Evolutionary conservation across 2,329 filamentous ascomycete genomes (phyloP).

Genomic region (Trichoderma asperellum): DNA sequence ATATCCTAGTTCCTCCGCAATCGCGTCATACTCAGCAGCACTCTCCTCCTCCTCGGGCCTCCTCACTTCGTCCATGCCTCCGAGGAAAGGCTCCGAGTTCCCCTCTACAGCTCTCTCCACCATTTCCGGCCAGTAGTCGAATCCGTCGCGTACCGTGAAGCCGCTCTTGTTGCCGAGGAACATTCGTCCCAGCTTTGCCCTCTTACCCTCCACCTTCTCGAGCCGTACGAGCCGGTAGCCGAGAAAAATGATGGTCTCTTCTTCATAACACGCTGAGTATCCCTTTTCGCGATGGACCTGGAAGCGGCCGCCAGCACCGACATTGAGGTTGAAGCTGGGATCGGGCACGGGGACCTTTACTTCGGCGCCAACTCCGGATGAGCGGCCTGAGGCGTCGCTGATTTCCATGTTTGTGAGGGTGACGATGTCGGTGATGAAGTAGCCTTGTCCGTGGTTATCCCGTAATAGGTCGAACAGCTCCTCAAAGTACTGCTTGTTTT

Average conservation of each 20-base stretch:
- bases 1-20: constrained; percentile 29
- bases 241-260: constrained; percentile 39
- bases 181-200: constrained; percentile 38
- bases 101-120: constrained; percentile 36
- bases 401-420: constrained; percentile 37
- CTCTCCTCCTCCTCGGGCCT: constrained; percentile 20
- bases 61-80: constrained; percentile 10
- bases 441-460: constrained; percentile 34
- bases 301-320: constrained; percentile 31
- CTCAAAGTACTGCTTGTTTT: constrained; percentile 36
- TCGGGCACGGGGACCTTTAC: constrained; percentile 33
- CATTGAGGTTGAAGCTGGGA: constrained; percentile 31
- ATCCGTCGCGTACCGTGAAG: constrained; percentile 35
- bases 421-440: constrained; percentile 39
- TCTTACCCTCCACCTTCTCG: constrained; percentile 36
- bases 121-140: constrained; percentile 38
- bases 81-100: constrained; percentile 33
- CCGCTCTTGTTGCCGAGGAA: constrained; percentile 53
- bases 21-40: constrained; percentile 28
- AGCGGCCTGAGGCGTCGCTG: constrained; percentile 29
- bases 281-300: constrained; percentile 35
- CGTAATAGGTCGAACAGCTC: constrained; percentile 37
- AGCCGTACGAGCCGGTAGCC: constrained; percentile 37
- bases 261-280: constrained; percentile 35
- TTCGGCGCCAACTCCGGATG: constrained; percentile 29